phyloP scores from a whole-genome alignment of 1,139 yeast species.

The Entelexis paramagnoliae region DNA sequence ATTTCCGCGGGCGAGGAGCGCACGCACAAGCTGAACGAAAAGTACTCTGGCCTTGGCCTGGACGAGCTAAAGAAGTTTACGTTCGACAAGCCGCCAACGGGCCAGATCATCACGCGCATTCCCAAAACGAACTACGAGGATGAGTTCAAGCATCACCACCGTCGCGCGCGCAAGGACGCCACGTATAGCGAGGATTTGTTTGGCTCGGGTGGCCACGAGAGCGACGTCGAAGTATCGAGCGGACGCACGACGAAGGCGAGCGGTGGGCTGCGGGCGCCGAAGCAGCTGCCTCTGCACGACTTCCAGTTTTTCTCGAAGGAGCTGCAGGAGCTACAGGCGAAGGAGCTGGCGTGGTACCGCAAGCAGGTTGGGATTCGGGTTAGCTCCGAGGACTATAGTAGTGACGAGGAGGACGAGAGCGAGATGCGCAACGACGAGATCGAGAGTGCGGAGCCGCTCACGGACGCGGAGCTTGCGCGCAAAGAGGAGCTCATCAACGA shows the following conservation, averaged over 20 bases:
- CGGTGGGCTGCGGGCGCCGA: constrained; percentile 37
- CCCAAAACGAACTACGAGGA: constrained; percentile 9
- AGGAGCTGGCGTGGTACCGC: constrained; percentile 68
- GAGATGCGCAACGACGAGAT: constrained; percentile 51
- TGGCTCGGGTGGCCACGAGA: constrained; percentile 27
- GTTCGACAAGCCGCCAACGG: constrained; percentile 45
- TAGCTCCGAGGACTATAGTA: constrained; percentile 41
- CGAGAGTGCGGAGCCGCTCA: constrained; percentile 50
- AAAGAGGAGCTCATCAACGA: constrained; percentile 51
- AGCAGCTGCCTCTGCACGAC: constrained; percentile 48
- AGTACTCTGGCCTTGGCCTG: constrained; percentile 73
- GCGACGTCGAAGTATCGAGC: no score
- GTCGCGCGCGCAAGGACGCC: constrained; percentile 71
- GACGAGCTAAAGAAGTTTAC: constrained; percentile 91
- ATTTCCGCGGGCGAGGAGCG: constrained; percentile 74
- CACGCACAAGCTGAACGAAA: constrained; percentile 66
- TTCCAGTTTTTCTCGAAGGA: constrained; percentile 78
- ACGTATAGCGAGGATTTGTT: constrained; percentile 41
- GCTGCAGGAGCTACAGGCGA: constrained; percentile 54
- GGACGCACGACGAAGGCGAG: constrained; percentile 29
- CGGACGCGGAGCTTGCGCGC: constrained; percentile 60
- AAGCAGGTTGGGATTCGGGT: constrained; percentile 63
- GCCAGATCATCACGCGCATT: constrained; percentile 12
- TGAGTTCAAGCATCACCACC: constrained; percentile 26
- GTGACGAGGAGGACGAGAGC: constrained; percentile 41